A percentile compares a stretch with the other conserved stretches of the same genome.
phyloP scores from a whole-genome alignment of 2,329 filamentous ascomycete species.

The Fusarium brevicatenulatum region DNA sequence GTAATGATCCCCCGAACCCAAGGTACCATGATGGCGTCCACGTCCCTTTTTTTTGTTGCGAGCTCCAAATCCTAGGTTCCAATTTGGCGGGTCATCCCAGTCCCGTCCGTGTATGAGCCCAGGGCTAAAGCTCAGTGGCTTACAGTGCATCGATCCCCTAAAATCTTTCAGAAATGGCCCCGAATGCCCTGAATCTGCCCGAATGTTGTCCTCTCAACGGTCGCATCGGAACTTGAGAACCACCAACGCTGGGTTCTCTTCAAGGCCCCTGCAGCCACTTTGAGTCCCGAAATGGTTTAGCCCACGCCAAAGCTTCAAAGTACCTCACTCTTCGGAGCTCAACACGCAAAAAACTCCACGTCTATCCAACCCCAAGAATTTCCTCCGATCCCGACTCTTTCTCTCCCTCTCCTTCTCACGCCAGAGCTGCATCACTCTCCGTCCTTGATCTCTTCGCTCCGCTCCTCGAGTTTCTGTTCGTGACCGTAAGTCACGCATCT shows the following conservation, averaged over 20 bases:
- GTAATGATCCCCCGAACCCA: conserved; percentile 38
- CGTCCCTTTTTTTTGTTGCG: conserved; percentile 16
- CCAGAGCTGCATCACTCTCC: conserved; percentile 41
- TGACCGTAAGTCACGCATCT: conserved; percentile 34
- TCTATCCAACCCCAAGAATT: conserved; percentile 52
- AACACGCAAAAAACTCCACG: conserved; percentile 54
- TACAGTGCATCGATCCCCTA: conserved; percentile 18
- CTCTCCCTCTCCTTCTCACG: conserved; percentile 49
- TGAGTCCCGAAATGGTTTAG: conserved; percentile 41
- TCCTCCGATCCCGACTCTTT: conserved; percentile 47
- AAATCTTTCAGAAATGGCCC: conserved; percentile 2
- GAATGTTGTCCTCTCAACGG: conserved; percentile 34
- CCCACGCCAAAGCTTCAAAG: conserved; percentile 47
- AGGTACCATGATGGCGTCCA: conserved; percentile 36
- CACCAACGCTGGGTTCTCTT: conserved; percentile 22
- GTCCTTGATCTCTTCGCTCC: conserved; percentile 32
- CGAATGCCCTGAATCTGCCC: conserved; percentile 14
- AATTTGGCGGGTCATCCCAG: conserved; percentile 26
- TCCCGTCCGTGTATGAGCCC: neutral
- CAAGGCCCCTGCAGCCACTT: conserved; percentile 30
- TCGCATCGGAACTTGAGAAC: conserved; percentile 16
- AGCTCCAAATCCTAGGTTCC: conserved; percentile 16
- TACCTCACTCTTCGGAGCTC: conserved; percentile 52
- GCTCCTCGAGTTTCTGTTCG: conserved; percentile 27
- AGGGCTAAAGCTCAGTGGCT: neutral